Percentiles rank a stretch among this genome's conserved stretches.
Conservation (phyloP, 345 rosid genomes). For the Mercurialis annua region DNA sequence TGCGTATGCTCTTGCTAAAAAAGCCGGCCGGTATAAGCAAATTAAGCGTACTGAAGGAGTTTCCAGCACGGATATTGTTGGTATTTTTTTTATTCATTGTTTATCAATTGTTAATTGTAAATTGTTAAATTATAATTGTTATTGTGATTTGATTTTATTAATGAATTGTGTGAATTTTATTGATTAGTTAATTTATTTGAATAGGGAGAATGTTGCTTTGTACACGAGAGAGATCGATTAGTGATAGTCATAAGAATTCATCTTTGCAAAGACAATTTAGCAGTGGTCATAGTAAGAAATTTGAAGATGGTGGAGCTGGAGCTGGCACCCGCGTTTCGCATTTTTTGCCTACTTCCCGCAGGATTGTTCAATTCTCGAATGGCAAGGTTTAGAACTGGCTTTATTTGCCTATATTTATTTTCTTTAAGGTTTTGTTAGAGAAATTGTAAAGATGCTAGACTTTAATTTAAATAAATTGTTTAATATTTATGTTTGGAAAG, state of each 20-base stretch:
- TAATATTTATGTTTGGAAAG: no score
- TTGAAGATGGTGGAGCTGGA: slow-evolving; percentile 58
- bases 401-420: no score
- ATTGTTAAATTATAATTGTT: background rate
- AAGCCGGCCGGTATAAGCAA: slow-evolving; percentile 76
- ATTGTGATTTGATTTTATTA: background rate
- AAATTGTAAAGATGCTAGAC: no score
- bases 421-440: no score
- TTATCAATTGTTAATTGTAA: background rate
- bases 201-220: slow-evolving; percentile 78
- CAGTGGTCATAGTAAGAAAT: slow-evolving; percentile 51
- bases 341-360: slow-evolving; percentile 73
- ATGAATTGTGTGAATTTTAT: background rate
- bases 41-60: slow-evolving; percentile 84
- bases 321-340: slow-evolving; percentile 61
- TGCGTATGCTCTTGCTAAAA: slow-evolving; percentile 72
- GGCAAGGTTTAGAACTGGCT: slow-evolving; percentile 58
- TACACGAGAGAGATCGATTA: slow-evolving; percentile 59
- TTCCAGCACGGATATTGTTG: slow-evolving; percentile 78
- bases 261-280: slow-evolving; percentile 74
- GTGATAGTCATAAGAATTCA: slow-evolving; percentile 52
- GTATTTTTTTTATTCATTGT: slow-evolving; percentile 25
- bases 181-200: background rate
- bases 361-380: slow-evolving; percentile 76
- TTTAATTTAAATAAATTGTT: background rate